These are phyloP conservation scores for Pholiota microspora DNA, from an alignment of 768 basidiomycete genomes.

Conservation along the genomic window DNA sequence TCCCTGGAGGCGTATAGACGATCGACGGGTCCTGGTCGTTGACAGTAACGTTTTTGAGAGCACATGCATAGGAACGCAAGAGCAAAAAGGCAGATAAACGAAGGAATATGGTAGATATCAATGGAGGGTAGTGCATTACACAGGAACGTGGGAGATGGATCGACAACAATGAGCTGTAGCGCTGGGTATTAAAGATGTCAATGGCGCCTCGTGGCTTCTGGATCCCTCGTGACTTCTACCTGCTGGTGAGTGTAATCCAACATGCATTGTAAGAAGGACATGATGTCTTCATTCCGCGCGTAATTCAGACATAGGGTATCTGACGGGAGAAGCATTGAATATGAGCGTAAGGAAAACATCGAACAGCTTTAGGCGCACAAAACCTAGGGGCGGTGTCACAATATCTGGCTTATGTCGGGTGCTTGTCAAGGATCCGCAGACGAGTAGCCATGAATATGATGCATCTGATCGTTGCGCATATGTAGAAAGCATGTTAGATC, in stretches of 20 bases:
- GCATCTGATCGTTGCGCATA: background rate
- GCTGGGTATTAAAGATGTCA: background rate
- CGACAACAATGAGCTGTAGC: background rate
- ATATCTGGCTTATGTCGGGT: background rate
- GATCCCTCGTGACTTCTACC: background rate
- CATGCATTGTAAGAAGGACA: background rate
- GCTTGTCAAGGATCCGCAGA: background rate
- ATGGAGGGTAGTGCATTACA: background rate
- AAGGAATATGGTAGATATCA: background rate
- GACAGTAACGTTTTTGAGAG: conserved; percentile 22
- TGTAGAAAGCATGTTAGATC: background rate
- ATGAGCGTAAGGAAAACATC: background rate
- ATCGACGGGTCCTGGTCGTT: conserved; percentile 22
- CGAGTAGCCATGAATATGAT: background rate
- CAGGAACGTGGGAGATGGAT: background rate
- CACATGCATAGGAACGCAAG: background rate
- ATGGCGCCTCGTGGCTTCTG: background rate
- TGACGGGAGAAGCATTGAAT: background rate
- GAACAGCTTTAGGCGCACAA: background rate
- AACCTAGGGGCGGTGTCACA: background rate
- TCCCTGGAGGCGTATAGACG: conserved; percentile 15
- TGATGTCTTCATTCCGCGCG: background rate
- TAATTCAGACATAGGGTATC: background rate
- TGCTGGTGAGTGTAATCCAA: background rate
- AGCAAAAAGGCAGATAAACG: background rate